Base-by-base conservation (phyloP, 306 rosid species). In the Gastrolobium villosum region DNA sequence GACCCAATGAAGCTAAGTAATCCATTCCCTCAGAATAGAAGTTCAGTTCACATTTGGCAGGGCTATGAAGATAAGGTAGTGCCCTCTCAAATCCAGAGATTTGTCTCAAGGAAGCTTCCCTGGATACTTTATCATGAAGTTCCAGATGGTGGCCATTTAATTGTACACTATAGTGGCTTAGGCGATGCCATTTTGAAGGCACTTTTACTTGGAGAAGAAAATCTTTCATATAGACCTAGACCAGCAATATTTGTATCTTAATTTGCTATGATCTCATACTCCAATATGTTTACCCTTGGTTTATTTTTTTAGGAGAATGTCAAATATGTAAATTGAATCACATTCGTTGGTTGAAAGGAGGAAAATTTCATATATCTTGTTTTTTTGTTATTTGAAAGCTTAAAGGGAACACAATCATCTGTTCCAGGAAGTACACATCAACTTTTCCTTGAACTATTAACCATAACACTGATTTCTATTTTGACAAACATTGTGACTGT, bases 41-140 rank as follows among this genome's bases (percentile, higher is more conserved):
- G 89, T 30, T 46, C 50, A 44, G 95, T 89, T 45, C 99, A 94
- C 83, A 89, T 94, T 50, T 94, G 97, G 97, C 99, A 94, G 65
- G 99, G 99, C 6, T 90, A 78, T 37, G 99, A 94, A 77, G 99
- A 94, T 60, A 92, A 90, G 81, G 95, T 94, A 14, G 99, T 94
- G 80, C 97, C 99, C 43, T 82, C 87, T 68, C 71, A 90, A 77
- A 85, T 92, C 50, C 99, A 94, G 54, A 92, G 97, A 83, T 89
- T 81, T 75, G 75, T 94, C 59, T 75, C 93, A 41, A 78, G 67
- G 74, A 89, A 87, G 89, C 86, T 94, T n/a, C 97, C 93, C 0
- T 94, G 99, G 99, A 88, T 92, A 36, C 79, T 68, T 61, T 94
- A 94, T 52, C 95, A 94, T 82, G 99, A 94, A 82, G 97, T 94